Base-by-base conservation (phyloP, 805 yeast species). In the Saccharomycopsis javanensis region DNA sequence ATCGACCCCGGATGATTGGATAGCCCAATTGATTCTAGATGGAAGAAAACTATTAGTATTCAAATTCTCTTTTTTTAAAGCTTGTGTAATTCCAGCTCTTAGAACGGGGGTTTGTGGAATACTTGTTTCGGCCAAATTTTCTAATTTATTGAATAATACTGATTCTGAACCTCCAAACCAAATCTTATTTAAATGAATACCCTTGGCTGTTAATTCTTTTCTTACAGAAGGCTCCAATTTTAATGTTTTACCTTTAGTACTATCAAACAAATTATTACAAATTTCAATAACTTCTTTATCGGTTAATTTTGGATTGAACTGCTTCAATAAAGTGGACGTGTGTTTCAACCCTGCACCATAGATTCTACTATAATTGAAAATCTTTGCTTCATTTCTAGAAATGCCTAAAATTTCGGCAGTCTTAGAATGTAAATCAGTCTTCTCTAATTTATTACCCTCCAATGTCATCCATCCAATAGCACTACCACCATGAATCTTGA, bases 401-500 rank as follows among this genome's bases (percentile, higher is more conserved):
- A 95, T 91, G 0, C 96, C 96, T 67, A 94, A 71, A 63, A 95
- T 90, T 10, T 78, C 77, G 0, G 99, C 97, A 0, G 98, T 94
- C 63, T 87, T 90, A 0, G 97, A 89, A 68, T 94, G 99, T 60
- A 95, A 72, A 71, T 94, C 99, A 0, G 99, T 95, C 4, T 94
- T 95, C 56, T 86, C 92, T 57, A 74, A 76, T 71, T 94, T 94
- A 3, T 92, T 83, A 18, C 99, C 99, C 73, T 94, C 99, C 57
- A 94, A 75, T 1, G 97, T 91, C 99, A 94, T 95, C 99, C 99
- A 95, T 0, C 98, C 97, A 56, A 95, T 79, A 0, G 98, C 96
- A 0, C 98, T 89, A 13, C 95, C 95, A 5, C 99, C 99, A 69
- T 94, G 99, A 25, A 87, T 73, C 34, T 85, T 81, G 70, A 92